Evolutionary conservation across 2,329 filamentous ascomycete species (phyloP).

Genomic region (Verticillium zaregamsianum): DNA sequence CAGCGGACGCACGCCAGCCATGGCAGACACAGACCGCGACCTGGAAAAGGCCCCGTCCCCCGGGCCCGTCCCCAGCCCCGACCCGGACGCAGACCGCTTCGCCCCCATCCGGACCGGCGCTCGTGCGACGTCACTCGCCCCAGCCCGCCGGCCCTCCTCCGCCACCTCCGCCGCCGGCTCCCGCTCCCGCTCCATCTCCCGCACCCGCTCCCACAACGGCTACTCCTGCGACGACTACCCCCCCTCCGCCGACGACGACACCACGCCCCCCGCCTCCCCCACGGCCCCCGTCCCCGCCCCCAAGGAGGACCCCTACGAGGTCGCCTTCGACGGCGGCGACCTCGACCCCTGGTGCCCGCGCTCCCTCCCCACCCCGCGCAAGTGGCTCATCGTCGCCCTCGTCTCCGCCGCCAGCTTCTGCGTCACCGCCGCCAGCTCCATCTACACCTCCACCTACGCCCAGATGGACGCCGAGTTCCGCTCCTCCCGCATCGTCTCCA

Average conservation of each 20-base stretch:
- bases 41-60: slow-evolving; percentile 17
- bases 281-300: slow-evolving; percentile 4
- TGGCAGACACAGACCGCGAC: slow-evolving; percentile 9
- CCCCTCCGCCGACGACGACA: neutral
- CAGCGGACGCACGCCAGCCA: neutral
- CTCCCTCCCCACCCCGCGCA: slow-evolving; percentile 59
- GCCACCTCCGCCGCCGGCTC: neutral
- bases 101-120: neutral
- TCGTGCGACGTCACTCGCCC: neutral
- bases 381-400: slow-evolving; percentile 77
- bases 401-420: slow-evolving; percentile 72
- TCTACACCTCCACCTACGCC: slow-evolving; percentile 79
- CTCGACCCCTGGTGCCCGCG: slow-evolving; percentile 71
- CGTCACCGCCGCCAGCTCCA: slow-evolving; percentile 82
- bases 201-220: slow-evolving; percentile 38
- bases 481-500: slow-evolving; percentile 66
- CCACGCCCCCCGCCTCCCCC: neutral
- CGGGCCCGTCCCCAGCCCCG: neutral
- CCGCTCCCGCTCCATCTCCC: slow-evolving; percentile 13
- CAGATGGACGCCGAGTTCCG: slow-evolving; percentile 74
- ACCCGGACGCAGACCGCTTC: neutral
- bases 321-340: slow-evolving; percentile 69
- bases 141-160: neutral
- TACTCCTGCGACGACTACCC: slow-evolving; percentile 34
- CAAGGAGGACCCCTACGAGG: slow-evolving; percentile 55